Percentiles rank a stretch among this genome's conserved stretches.
Evolutionary conservation across 1,284 basidiomycete species (phyloP).

Genomic region (Melampsora larici-populina): DNA sequence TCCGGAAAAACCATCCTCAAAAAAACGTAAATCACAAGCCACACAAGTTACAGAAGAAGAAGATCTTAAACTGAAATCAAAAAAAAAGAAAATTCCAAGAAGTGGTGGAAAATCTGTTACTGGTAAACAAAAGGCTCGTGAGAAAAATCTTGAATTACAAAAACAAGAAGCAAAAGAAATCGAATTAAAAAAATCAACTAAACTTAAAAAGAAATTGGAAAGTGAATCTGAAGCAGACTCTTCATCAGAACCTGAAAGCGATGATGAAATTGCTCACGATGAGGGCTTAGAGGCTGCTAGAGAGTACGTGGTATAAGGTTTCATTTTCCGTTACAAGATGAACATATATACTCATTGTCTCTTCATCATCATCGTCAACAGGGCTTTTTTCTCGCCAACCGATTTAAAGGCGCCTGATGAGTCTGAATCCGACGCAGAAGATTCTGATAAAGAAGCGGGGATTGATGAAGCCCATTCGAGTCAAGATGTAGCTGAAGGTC

Average conservation of each 20-base stretch:
- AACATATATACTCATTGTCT: not conserved
- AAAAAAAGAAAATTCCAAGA: constrained; percentile 34
- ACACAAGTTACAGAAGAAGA: not conserved
- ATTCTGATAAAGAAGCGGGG: constrained; percentile 16
- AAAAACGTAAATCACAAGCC: not conserved
- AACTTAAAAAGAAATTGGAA: constrained; percentile 42
- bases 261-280: constrained; percentile 44
- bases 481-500: constrained; percentile 45
- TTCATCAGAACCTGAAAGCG: constrained; percentile 42
- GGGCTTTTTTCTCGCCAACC: constrained; percentile 46
- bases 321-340: not conserved
- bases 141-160: constrained; percentile 13
- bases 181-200: constrained; percentile 44
- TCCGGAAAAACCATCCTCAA: not conserved
- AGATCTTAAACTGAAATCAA: not conserved
- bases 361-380: not conserved
- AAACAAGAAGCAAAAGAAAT: constrained; percentile 44
- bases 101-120: constrained; percentile 43
- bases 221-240: constrained; percentile 11
- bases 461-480: too few relatives aligned
- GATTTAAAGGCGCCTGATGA: constrained; percentile 48
- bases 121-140: constrained; percentile 14
- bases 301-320: constrained; percentile 8
- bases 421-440: constrained; percentile 40
- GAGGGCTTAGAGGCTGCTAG: constrained; percentile 41